A percentile compares a stretch with the other conserved stretches of the same genome.
These are phyloP conservation scores for Fusarium sp. DNA, from an alignment of 2,329 filamentous ascomycete species.

Conservation along the genomic window DNA sequence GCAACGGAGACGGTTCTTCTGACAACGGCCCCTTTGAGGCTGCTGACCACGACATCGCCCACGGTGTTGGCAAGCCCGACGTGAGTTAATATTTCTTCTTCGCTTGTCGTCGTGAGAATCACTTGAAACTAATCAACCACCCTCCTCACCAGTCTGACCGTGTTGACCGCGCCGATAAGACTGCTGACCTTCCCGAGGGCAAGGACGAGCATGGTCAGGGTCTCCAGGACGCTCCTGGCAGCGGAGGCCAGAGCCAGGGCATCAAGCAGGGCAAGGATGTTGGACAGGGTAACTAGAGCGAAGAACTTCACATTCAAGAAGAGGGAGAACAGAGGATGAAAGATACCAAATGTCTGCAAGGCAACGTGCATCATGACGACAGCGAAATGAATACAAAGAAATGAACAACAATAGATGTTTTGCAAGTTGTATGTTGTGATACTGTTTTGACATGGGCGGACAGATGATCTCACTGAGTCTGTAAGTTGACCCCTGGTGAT, in stretches of 20 bases:
- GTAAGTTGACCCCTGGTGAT: slow-evolving; percentile 9
- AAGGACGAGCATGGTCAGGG: slow-evolving; percentile 59
- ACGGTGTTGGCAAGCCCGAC: slow-evolving; percentile 58
- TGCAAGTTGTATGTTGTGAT: background rate
- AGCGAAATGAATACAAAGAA: slow-evolving; percentile 38
- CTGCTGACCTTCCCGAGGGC: slow-evolving; percentile 61
- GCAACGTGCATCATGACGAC: slow-evolving; percentile 29
- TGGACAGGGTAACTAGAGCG: slow-evolving; percentile 56
- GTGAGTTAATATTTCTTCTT: slow-evolving; percentile 49
- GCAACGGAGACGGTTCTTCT: slow-evolving; percentile 62
- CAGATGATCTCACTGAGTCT: background rate
- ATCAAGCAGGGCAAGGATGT: slow-evolving; percentile 56
- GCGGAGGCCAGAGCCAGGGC: slow-evolving; percentile 61
- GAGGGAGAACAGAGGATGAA: slow-evolving; percentile 18
- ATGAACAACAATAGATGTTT: slow-evolving; percentile 11
- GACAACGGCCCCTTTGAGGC: slow-evolving; percentile 62
- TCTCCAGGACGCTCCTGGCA: slow-evolving; percentile 57
- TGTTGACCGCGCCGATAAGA: slow-evolving; percentile 64
- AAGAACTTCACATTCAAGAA: background rate
- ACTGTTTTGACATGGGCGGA: slow-evolving; percentile 4
- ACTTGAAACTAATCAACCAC: background rate
- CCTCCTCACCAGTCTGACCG: slow-evolving; percentile 48
- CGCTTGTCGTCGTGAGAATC: background rate
- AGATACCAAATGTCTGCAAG: slow-evolving; percentile 38
- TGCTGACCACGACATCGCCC: slow-evolving; percentile 57